phyloP scores from a whole-genome alignment of 495 filamentous ascomycete genomes.

The Friedmanniomyces endolithicus region DNA sequence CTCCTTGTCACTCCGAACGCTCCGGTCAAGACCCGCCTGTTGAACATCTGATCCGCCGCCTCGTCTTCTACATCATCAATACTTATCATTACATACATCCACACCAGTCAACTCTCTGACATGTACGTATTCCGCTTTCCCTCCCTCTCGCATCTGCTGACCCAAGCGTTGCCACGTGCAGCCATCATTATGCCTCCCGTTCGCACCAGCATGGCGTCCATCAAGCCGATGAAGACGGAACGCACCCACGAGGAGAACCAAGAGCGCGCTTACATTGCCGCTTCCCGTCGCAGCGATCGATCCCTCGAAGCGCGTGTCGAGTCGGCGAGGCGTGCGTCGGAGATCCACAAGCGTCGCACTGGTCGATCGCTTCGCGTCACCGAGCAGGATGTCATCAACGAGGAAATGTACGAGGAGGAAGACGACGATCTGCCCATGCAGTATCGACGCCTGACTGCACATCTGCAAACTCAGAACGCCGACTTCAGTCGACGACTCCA shows the following conservation, averaged over 20 bases:
- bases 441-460: constrained; percentile 43
- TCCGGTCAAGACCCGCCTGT: too few relatives aligned
- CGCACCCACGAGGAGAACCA: constrained; percentile 81
- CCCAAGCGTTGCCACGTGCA: not conserved
- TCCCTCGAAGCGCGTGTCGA: constrained; percentile 81
- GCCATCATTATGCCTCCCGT: constrained; percentile 34
- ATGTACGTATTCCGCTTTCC: not conserved
- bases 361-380: constrained; percentile 74
- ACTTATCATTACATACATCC: not conserved
- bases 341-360: constrained; percentile 81
- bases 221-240: constrained; percentile 49
- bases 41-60: not conserved
- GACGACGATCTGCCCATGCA: constrained; percentile 49
- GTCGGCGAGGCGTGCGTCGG: constrained; percentile 75
- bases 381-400: constrained; percentile 76
- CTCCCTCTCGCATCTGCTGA: not conserved
- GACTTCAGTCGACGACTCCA: constrained; percentile 47
- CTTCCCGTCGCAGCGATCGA: constrained; percentile 80
- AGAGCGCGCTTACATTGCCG: constrained; percentile 89
- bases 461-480: constrained; percentile 39
- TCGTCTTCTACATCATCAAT: not conserved
- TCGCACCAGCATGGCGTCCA: constrained; percentile 29
- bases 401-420: constrained; percentile 97
- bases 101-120: not conserved
- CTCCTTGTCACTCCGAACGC: too few relatives aligned